Evolutionary conservation across 2,329 filamentous ascomycete genomes (phyloP), one percentile per base, ranked within the genome.

Genomic region (Cercospora nicotianae): DNA sequence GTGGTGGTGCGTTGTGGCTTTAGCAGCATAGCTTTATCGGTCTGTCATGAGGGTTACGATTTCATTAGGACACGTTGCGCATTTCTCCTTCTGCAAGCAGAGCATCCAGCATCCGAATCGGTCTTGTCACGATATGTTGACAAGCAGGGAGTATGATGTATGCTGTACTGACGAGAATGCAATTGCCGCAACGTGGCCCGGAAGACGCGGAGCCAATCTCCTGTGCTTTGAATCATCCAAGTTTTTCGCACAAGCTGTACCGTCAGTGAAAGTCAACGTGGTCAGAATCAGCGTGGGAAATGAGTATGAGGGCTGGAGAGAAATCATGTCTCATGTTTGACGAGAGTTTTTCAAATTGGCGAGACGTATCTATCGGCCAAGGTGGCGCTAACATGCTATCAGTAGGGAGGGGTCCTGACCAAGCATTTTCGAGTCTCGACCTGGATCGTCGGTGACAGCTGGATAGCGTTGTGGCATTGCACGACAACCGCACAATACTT

Each of bases 331-430:
- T 53, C 48, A 26, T 53, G 20, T 53, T 53, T 53, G 48, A 53
- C 10, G 48, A 53, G 18, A 53, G 20, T 23, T 53, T 53, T 53
- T 16, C 48, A 53, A 23, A 23, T 16, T 53, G 48, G 20, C 48
- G 20, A 13, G 48, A 53, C 48, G 48, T 53, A 53, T 55, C 48
- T n/a, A 55, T 55, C 48, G 45, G 45, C 45, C 45, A 55, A 55
- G 23, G 48, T 55, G 48, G 48, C 48, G 48, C 48, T 55, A 55
- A 28, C 23, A 28, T 23, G 23, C 48, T 30, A 55, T 28, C 23
- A 28, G 48, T 7, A 55, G 48, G 45, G 48, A 55, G 48, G 23
- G 48, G 48, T 28, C 20, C 48, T 55, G 48, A 28, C 48, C 48
- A 55, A 55, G 48, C 48, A 55, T 28, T 26, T 55, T 55, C 20